Base-by-base conservation (phyloP, 2,329 filamentous ascomycete genomes). In the Fusarium subglutinans region DNA sequence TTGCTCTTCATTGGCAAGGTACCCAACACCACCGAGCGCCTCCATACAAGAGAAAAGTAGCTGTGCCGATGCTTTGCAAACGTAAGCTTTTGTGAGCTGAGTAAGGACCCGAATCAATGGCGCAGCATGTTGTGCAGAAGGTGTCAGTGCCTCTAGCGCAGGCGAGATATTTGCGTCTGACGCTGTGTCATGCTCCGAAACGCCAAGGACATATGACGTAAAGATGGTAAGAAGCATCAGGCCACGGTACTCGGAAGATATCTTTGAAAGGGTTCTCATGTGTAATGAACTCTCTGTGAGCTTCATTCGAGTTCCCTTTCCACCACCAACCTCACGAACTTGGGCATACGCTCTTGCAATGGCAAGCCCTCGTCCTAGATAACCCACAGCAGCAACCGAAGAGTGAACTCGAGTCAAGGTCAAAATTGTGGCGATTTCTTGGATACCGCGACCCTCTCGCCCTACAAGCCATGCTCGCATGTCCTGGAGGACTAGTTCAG, bases 381-480 rank as follows among this genome's bases (percentile, higher is more conserved):
- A 87, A 1, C 86, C 88, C 2, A 88, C 82, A 0, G 87, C 86
- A 0, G 83, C 83, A 5, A 90, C 83, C 13, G 88, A 84, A 7
- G 88, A 90, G 77, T 91, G 87, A 2, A 92, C 80, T 14, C 90
- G 83, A 1, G 90, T 92, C 72, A 94, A 89, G 66, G 90, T 94
- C 13, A 95, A 84, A 20, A 95, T 84, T 4, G 89, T 90, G 44
- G 88, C 86, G 66, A 95, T 93, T 75, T 93, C 91, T 30, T 89
- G 87, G 37, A 93, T 87, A 4, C 93, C 93, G 45, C 88, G 83
- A 3, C 92, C 92, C 70, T 92, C 87, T 8, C 87, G 82, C 11
- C 93, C 93, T 35, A 95, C 82, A 11, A 94, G 84, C 85, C 91
- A 91, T 8, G 84, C 91, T 5, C 91, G 87, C 85, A 90, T 89